phyloP scores from a whole-genome alignment of 371 early-diverging fungal genomes.

The Mucor piriformis region DNA sequence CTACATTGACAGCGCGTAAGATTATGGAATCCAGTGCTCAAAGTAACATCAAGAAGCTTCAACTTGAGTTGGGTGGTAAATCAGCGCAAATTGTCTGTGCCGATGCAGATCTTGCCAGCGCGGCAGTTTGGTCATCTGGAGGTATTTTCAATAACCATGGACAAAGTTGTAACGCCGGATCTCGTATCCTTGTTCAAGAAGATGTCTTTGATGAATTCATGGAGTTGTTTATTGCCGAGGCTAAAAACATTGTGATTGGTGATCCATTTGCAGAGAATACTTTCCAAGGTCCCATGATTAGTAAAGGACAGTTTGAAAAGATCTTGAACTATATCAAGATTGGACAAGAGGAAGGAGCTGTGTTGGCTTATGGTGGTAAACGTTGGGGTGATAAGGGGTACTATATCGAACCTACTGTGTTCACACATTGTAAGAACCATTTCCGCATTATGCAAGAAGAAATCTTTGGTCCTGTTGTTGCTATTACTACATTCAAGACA shows the following conservation, averaged over 20 bases:
- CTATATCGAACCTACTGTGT: constrained; percentile 81
- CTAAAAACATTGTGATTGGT: constrained; percentile 62
- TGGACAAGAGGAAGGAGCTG: constrained; percentile 63
- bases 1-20: constrained; percentile 69
- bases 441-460: constrained; percentile 79
- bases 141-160: constrained; percentile 82
- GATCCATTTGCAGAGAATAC: constrained; percentile 56
- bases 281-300: constrained; percentile 76
- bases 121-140: constrained; percentile 64
- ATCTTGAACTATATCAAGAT: constrained; percentile 64
- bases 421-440: constrained; percentile 64
- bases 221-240: constrained; percentile 59
- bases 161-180: constrained; percentile 88
- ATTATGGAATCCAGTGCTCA: constrained; percentile 70
- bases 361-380: constrained; percentile 67
- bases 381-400: constrained; percentile 70
- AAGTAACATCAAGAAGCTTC: constrained; percentile 71
- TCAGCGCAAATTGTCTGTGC: constrained; percentile 82
- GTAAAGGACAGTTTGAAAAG: constrained; percentile 73
- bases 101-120: constrained; percentile 79
- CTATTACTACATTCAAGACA: constrained; percentile 71
- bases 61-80: constrained; percentile 94
- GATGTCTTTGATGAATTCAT: constrained; percentile 71
- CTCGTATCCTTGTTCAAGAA: constrained; percentile 79
- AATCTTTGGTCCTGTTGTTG: constrained; percentile 90